Evolutionary conservation across 257 asterid genomes (phyloP).

Genomic region (Solanum pimpinellifolium): DNA sequence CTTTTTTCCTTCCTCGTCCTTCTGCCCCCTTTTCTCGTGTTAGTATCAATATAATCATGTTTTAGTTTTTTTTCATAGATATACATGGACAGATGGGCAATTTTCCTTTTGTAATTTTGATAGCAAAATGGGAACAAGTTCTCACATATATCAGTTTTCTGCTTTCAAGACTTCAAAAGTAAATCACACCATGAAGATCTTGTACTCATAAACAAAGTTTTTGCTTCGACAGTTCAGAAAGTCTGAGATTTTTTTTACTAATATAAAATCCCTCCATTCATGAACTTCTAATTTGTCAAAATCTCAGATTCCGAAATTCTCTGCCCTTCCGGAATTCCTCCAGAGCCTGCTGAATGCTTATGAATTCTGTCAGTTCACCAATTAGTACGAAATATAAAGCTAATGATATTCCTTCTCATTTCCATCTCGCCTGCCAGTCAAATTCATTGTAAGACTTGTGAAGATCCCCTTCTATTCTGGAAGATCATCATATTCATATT

Average conservation of each 20-base stretch:
- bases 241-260: not conserved
- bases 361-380: not conserved
- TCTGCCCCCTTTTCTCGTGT: not conserved
- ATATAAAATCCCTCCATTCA: not conserved
- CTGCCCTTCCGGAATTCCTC: not conserved
- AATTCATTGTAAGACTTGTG: not conserved
- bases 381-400: not conserved
- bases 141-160: not conserved
- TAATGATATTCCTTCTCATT: not conserved
- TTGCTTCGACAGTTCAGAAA: not conserved
- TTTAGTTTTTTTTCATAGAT: not conserved
- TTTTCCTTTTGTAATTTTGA: not conserved
- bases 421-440: not conserved
- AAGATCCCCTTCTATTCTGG: not conserved
- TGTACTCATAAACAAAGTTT: not conserved
- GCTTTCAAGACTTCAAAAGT: not conserved
- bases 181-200: not conserved
- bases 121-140: not conserved
- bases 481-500: not conserved
- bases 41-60: not conserved
- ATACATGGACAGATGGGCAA: not conserved
- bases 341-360: not conserved
- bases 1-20: not conserved
- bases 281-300: not conserved
- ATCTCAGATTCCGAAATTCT: not conserved